Conservation (phyloP, 208 protist species). For the Tritrichomonas foetus region DNA sequence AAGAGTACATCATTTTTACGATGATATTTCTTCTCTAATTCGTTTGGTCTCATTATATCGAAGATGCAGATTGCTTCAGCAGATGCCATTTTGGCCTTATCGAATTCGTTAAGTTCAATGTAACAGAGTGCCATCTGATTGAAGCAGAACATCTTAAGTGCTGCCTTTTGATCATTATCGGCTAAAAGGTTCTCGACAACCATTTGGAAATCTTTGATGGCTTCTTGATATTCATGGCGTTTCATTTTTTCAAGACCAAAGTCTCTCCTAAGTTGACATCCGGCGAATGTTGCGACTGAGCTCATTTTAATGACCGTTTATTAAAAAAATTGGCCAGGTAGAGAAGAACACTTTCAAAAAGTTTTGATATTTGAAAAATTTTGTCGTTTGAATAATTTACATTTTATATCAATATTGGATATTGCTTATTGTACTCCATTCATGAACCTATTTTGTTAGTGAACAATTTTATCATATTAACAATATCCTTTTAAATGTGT, state of each 20-base stretch:
- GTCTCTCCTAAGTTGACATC: neutral
- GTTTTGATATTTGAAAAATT: too few species aligned
- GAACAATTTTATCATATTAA: too few species aligned
- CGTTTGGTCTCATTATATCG: neutral
- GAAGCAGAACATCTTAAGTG: neutral
- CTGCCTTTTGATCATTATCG: neutral
- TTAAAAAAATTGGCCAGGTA: too few species aligned
- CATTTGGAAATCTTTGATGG: neutral
- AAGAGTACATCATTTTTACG: neutral
- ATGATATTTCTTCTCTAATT: neutral
- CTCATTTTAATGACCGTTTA: neutral
- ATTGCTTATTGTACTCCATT: too few species aligned
- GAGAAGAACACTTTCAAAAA: too few species aligned
- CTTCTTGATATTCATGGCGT: neutral
- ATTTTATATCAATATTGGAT: too few species aligned
- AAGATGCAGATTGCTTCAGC: neutral
- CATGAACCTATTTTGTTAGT: too few species aligned
- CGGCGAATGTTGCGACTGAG: neutral
- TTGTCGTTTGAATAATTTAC: too few species aligned
- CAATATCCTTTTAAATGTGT: too few species aligned
- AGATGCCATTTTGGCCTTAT: neutral
- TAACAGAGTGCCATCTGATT: neutral
- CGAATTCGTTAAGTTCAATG: neutral
- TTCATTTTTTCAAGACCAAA: neutral
- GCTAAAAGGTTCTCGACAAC: neutral